phyloP scores from a whole-genome alignment of 176 grass and related monocot genomes.

The Typha latifolia region DNA sequence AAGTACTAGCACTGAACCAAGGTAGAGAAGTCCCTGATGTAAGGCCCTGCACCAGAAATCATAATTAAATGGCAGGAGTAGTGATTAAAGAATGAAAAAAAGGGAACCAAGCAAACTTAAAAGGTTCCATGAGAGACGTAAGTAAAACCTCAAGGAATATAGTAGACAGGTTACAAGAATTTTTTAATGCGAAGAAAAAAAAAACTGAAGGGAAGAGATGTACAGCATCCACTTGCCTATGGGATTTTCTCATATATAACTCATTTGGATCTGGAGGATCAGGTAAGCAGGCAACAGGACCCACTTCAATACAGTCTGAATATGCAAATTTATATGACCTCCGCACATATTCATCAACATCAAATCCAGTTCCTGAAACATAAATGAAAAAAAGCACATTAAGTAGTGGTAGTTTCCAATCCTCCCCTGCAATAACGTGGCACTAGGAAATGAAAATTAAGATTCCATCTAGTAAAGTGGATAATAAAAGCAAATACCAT shows the following conservation, averaged over 20 bases:
- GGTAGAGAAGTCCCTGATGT: slow-evolving; percentile 79
- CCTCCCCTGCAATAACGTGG: background rate
- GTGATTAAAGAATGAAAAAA: slow-evolving; percentile 19
- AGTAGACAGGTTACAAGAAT: background rate
- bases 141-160: background rate
- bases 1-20: slow-evolving; percentile 70
- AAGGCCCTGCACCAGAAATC: slow-evolving; percentile 49
- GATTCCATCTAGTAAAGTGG: slow-evolving; percentile 4
- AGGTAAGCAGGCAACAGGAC: slow-evolving; percentile 74
- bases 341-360: slow-evolving; percentile 98
- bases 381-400: slow-evolving; percentile 16
- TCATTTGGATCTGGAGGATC: slow-evolving; percentile 94
- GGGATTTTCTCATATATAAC: slow-evolving; percentile 85
- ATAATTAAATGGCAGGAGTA: slow-evolving; percentile 20
- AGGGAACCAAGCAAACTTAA: background rate
- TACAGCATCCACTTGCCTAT: slow-evolving; percentile 41
- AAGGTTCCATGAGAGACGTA: background rate
- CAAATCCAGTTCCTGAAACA: slow-evolving; percentile 67
- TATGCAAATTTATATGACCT: slow-evolving; percentile 94
- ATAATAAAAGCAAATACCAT: slow-evolving; percentile 46
- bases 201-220: background rate
- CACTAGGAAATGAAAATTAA: background rate
- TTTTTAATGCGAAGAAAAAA: background rate
- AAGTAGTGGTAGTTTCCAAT: background rate
- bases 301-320: slow-evolving; percentile 97